Base-by-base conservation (phyloP, 768 basidiomycete genomes). In the Agrocybe praecox region DNA sequence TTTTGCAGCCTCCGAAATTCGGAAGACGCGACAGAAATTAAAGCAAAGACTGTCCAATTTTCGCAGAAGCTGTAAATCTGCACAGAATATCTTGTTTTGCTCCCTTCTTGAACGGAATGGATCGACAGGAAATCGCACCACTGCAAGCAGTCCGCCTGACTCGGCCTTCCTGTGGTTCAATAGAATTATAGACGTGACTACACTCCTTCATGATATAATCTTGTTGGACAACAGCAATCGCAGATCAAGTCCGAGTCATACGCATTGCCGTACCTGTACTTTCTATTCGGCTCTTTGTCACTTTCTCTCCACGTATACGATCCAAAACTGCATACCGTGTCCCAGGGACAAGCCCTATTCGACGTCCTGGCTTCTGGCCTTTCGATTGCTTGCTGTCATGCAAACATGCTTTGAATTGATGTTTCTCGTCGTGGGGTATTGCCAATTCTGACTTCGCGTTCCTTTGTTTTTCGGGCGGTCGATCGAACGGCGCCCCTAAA, bases 211-310 rank as follows among this genome's bases (percentile, higher is more conserved):
- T 6, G 15, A 23, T 46, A 33, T 21, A 22, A 8, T 8, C 33
- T 40, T 15, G 19, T 23, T 23, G 19, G 36, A 24, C 34, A 34
- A 34, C 7, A 42, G 2, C 29, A 21, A 34, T 10, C 26, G 22
- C 22, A 47, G 26, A 22, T 21, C 45, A 51, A 52, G 17, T 43
- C 58, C 58, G 58, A 51, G 53, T 55, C 50, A 55, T 43, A 36
- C 58, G 58, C 58, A 59, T n/a, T n/a, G 48, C 46, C 36, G n/a
- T 19, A 14, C 29, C 18, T 49, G 7, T 34, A 15, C 36, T 22
- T 46, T 46, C 19, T 54, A 29, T 6, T 40, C 36, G 36, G 36
- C 14, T 40, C 6, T 40, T 40, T 40, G 36, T 40, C 36, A 40
- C n/a, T 40, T 40, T 40, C 36, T 40, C 12, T 40, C 36, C 36